Conservation (phyloP, 169 alveolate genomes). For the Ichthyophthirius multifiliis region DNA sequence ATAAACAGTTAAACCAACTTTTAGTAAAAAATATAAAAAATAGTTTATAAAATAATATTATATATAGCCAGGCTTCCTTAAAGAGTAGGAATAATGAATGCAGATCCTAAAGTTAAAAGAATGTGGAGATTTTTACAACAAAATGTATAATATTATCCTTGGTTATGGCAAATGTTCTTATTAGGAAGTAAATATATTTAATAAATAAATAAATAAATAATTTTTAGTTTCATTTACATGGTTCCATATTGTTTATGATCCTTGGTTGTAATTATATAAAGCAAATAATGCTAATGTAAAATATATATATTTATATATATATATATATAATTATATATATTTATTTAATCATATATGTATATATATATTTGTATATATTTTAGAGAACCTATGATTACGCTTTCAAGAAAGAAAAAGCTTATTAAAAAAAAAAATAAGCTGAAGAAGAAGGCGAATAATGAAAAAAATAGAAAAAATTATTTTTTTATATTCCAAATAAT, state of each 20-base stretch:
- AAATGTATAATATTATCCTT: constrained; percentile 33
- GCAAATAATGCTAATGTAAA: constrained; percentile 21
- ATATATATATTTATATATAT: not conserved
- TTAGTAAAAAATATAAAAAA: constrained; percentile 15
- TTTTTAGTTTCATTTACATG: constrained; percentile 9
- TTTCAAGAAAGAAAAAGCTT: constrained; percentile 17
- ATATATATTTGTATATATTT: not conserved
- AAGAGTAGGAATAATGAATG: constrained; percentile 30
- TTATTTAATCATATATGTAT: not conserved
- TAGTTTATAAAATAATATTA: not conserved
- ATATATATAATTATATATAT: not conserved
- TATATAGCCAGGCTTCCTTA: constrained; percentile 19
- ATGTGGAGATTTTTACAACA: constrained; percentile 28
- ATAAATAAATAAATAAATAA: not conserved
- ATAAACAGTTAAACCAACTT: constrained; percentile 31
- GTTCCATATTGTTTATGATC: constrained; percentile 29
- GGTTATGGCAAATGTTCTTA: constrained; percentile 34
- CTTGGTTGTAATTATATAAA: constrained; percentile 37
- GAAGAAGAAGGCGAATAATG: constrained; percentile 35
- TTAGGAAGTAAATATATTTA: constrained; percentile 26
- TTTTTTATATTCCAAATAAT: too few relatives aligned
- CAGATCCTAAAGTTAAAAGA: constrained; percentile 23
- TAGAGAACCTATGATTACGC: constrained; percentile 35
- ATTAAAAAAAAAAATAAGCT: constrained; percentile 11
- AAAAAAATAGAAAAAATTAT: too few relatives aligned